Evolutionary conservation across 75 land plant species (phyloP).

Genomic region (Sequoiadendron giganteum): DNA sequence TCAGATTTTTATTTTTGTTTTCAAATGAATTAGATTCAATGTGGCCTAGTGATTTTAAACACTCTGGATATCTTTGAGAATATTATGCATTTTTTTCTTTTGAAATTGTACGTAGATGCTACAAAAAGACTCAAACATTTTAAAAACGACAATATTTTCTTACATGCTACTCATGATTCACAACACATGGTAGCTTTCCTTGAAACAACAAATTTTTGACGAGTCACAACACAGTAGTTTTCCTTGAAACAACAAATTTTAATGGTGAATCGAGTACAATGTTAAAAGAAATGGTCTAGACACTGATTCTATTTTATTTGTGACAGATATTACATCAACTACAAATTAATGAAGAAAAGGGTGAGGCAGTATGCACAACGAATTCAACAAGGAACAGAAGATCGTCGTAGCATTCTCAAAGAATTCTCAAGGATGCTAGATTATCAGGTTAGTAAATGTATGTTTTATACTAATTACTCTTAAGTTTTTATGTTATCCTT

Average conservation of each 20-base stretch:
- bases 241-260: background rate
- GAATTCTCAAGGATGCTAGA: slow-evolving; percentile 81
- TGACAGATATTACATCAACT: slow-evolving; percentile 66
- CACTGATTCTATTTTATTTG: background rate
- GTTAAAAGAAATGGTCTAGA: background rate
- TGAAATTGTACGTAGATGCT: background rate
- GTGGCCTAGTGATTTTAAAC: background rate
- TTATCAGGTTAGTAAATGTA: slow-evolving; percentile 44
- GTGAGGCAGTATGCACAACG: slow-evolving; percentile 52
- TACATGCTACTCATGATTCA: background rate
- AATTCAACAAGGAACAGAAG: slow-evolving; percentile 27
- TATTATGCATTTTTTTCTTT: background rate
- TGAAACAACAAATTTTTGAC: no score
- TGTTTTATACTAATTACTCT: background rate
- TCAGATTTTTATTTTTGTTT: background rate
- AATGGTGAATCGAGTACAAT: slow-evolving; percentile 1
- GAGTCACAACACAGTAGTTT: background rate
- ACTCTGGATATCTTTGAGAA: background rate
- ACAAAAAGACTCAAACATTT: background rate
- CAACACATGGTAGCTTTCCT: background rate
- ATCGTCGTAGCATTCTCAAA: slow-evolving; percentile 48
- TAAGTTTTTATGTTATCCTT: background rate
- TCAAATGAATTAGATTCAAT: background rate
- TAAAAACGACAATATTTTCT: background rate
- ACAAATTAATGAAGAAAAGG: slow-evolving; percentile 85